Base-by-base conservation (phyloP, 2,329 filamentous ascomycete species). In the Colletotrichum abscissum region DNA sequence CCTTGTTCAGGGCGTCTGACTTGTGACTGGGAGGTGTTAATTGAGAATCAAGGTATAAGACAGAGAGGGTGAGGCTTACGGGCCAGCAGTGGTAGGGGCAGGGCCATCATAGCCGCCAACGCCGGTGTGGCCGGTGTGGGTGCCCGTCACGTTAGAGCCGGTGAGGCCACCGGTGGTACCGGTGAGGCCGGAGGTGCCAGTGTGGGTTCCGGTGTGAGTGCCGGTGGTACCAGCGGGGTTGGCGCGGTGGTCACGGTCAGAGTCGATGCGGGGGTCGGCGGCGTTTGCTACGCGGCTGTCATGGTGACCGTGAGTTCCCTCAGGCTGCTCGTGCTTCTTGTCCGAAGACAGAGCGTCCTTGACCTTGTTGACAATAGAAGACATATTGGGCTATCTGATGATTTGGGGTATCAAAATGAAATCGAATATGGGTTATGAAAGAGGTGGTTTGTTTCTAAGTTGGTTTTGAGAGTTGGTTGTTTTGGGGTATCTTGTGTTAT, bases 361-460 rank as follows among this genome's bases (percentile, higher is more conserved):
- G 80, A 90, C 86, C 82, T 90, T 90, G 85, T 90, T 87, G 79
- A 90, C 81, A 78, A 91, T 82, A 77, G 82, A 81, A 81, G 89
- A 89, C 89, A 90, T 91, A 79, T 74, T 89, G 84, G 70, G 60
- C 78, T 65, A 38, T 60, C 46, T 64, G 72, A 66, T 63, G 63
- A 42, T 60, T 67, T 63, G 74, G 69, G 68, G 63, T 78, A 72
- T 75, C 66, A 72, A 72, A 55, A 35, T 59, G 35, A 64, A 42
- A 28, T 38, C 12, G 42, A 71, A 16, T 55, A 69, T 35, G 30
- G 52, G 5, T 22, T n/a, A 56, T 33, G 28, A 24, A 42, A 56
- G 65, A 30, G 19, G 30, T 35, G 22, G 59, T 72, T 56, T 62
- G 69, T 30, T 69, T 67, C 35, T 58, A 3, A 49, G 22, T 26